phyloP scores from a whole-genome alignment of 306 rosid species.

The Trifolium subterraneum region DNA sequence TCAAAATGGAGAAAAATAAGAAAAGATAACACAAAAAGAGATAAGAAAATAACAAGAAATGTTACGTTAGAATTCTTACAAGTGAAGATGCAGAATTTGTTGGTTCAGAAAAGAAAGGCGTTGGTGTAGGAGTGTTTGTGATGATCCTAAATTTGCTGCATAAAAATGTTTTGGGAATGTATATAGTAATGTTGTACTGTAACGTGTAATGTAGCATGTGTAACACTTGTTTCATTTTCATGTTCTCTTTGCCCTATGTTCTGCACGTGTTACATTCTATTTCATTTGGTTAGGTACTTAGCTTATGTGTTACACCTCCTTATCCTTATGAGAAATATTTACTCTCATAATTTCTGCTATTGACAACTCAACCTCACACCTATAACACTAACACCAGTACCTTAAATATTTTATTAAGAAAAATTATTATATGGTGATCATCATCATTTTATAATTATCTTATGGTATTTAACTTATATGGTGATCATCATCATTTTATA shows the following conservation, averaged over 20 bases:
- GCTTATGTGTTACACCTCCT: not conserved
- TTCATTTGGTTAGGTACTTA: not conserved
- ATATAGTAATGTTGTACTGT: no score
- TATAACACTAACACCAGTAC: not conserved
- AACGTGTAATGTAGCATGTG: conserved; percentile 47
- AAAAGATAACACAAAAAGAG: not conserved
- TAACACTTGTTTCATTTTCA: conserved; percentile 38
- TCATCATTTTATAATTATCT: no score
- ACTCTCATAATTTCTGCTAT: not conserved
- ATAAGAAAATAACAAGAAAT: not conserved
- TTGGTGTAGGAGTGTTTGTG: conserved; percentile 20
- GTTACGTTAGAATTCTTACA: not conserved
- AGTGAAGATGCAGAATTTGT: not conserved
- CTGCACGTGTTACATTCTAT: conserved; percentile 38
- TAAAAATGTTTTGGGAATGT: no score
- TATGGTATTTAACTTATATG: no score
- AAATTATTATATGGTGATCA: no score
- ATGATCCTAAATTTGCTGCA: conserved; percentile 36
- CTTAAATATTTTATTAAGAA: no score
- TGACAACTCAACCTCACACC: not conserved
- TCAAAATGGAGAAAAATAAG: not conserved
- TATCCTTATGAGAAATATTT: not conserved
- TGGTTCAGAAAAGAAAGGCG: not conserved
- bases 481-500: no score
- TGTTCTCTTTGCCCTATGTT: not conserved